These are phyloP conservation scores for Aspergillus sp. DNA, from an alignment of 2,329 filamentous ascomycete species.

Conservation along the genomic window DNA sequence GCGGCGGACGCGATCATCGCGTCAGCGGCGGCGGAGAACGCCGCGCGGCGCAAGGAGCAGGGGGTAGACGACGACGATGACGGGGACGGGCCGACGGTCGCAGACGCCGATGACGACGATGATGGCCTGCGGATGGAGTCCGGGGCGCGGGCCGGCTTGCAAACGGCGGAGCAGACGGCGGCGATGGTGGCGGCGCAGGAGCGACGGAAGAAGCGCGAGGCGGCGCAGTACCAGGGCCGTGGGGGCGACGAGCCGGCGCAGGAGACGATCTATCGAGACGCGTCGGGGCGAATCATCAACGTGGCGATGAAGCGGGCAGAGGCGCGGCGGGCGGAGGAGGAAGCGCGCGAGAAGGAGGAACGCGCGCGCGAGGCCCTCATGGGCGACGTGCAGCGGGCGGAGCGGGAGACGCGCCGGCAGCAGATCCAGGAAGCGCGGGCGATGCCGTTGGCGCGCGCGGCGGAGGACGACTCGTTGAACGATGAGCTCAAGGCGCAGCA, in stretches of 20 bases:
- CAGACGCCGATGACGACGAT: constrained; percentile 39
- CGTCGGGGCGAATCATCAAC: constrained; percentile 90
- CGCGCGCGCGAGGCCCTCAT: constrained; percentile 68
- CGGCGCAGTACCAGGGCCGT: constrained; percentile 39
- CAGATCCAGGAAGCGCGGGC: constrained; percentile 75
- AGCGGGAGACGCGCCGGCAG: constrained; percentile 63
- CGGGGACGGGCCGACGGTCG: constrained; percentile 46
- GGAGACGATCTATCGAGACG: constrained; percentile 93
- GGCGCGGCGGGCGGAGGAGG: constrained; percentile 73
- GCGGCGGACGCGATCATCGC: constrained; percentile 78
- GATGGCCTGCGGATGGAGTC: constrained; percentile 70
- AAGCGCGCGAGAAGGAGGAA: constrained; percentile 62
- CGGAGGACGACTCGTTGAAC: constrained; percentile 87
- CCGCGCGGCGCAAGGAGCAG: constrained; percentile 45
- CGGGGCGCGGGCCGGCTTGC: constrained; percentile 81
- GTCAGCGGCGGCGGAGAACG: constrained; percentile 66
- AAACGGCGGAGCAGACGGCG: constrained; percentile 76
- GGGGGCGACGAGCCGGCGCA: constrained; percentile 49
- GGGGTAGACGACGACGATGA: constrained; percentile 30
- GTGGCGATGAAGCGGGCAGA: constrained; percentile 87
- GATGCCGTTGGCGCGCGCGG: constrained; percentile 73
- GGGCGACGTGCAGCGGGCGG: constrained; percentile 78
- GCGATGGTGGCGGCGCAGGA: constrained; percentile 67
- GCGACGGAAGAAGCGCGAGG: constrained; percentile 46
- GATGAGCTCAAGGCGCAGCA: constrained; percentile 70